Conservation (phyloP, 768 basidiomycete genomes). For the Sporobolomyces phaffii region DNA sequence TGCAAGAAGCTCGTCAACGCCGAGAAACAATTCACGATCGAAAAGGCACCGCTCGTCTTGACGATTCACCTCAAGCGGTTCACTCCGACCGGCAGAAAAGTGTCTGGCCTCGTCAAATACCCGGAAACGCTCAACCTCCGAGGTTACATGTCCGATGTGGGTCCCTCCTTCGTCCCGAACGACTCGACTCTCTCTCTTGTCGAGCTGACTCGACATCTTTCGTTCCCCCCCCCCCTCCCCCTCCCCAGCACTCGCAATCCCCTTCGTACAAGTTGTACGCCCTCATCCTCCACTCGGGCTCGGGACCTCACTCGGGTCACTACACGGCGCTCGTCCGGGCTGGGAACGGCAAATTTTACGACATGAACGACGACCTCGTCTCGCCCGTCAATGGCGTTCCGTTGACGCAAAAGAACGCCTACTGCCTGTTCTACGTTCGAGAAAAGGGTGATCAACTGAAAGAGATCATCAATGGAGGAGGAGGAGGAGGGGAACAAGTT, state of each 20-base stretch:
- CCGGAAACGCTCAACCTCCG: conserved; percentile 65
- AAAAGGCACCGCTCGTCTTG: conserved; percentile 77
- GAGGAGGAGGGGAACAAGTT: not conserved
- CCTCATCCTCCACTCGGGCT: conserved; percentile 85
- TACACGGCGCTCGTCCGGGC: conserved; percentile 81
- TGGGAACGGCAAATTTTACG: conserved; percentile 66
- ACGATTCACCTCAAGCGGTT: conserved; percentile 95
- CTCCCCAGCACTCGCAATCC: conserved; percentile 45
- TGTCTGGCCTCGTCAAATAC: conserved; percentile 70
- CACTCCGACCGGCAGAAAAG: conserved; percentile 74
- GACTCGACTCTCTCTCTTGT: not conserved
- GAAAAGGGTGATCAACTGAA: conserved; percentile 50
- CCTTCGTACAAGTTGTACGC: conserved; percentile 82
- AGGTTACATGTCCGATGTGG: conserved; percentile 70
- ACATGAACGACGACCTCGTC: conserved; percentile 89
- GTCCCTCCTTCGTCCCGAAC: conserved; percentile 13
- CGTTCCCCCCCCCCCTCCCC: not conserved
- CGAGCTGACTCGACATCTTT: too few species aligned
- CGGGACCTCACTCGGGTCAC: conserved; percentile 90
- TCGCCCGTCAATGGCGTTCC: conserved; percentile 50
- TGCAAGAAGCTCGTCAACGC: conserved; percentile 89
- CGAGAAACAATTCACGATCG: conserved; percentile 79
- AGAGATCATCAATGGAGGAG: not conserved
- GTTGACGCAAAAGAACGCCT: conserved; percentile 69
- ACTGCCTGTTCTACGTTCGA: conserved; percentile 84